Evolutionary conservation across 2,329 filamentous ascomycete species (phyloP).

Genomic region (Sporothrix schenckii): DNA sequence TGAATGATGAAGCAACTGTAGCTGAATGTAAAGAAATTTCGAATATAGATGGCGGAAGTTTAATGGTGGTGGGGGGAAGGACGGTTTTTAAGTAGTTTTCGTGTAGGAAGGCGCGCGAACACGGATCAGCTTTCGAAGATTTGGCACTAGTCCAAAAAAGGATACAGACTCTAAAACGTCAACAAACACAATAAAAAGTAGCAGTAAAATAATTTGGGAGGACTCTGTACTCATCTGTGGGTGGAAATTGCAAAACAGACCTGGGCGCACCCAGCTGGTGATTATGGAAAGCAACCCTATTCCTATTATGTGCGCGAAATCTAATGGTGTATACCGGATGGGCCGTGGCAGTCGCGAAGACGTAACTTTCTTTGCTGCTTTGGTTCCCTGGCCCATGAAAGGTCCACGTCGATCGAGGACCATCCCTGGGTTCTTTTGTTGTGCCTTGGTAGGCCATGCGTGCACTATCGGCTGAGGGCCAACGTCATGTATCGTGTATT

Average conservation of each 20-base stretch:
- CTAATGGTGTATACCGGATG: not conserved
- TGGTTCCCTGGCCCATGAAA: not conserved
- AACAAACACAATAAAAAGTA: not conserved
- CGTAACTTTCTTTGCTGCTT: not conserved
- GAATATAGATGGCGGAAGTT: slow-evolving; percentile 44
- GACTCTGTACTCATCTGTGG: not conserved
- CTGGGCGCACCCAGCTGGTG: not conserved
- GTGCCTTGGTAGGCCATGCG: too few relatives aligned
- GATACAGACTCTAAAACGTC: slow-evolving; percentile 29
- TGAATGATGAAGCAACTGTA: slow-evolving; percentile 40
- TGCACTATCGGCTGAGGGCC: too few relatives aligned
- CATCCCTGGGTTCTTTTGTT: too few relatives aligned
- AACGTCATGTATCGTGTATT: too few relatives aligned
- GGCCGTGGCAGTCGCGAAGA: not conserved
- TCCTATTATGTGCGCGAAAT: not conserved
- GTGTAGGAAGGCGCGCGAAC: slow-evolving; percentile 49
- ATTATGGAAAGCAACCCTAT: not conserved
- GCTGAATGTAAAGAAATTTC: slow-evolving; percentile 47
- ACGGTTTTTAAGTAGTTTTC: slow-evolving; percentile 61
- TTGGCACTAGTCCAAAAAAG: slow-evolving; percentile 42
- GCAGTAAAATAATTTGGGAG: too few relatives aligned
- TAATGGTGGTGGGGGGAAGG: slow-evolving; percentile 49
- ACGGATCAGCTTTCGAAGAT: slow-evolving; percentile 52
- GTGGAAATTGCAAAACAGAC: not conserved
- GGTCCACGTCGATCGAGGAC: too few relatives aligned